Conservation (phyloP, 2,329 filamentous ascomycete species). For the Ophiocordyceps camponoti-leonardi region DNA sequence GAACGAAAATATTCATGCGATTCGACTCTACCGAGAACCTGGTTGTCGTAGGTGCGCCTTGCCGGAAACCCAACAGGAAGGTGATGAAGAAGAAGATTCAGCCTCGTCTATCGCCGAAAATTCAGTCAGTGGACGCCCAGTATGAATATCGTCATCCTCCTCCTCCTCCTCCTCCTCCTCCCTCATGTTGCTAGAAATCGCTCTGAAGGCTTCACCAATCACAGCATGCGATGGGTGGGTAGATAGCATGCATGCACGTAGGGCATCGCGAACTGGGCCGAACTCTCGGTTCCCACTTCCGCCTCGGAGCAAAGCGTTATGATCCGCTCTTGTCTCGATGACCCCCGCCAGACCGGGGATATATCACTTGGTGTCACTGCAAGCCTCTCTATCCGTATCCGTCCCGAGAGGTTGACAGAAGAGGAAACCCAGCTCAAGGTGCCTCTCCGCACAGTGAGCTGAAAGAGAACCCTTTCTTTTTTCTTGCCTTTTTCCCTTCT, state of each 20-base stretch:
- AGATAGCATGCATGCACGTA: background rate
- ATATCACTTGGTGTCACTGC: constrained; percentile 1
- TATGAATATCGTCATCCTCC: too few relatives aligned
- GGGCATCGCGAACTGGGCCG: background rate
- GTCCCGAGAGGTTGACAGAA: background rate
- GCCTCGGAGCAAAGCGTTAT: background rate
- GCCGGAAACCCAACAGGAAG: too few relatives aligned
- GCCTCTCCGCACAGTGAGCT: background rate
- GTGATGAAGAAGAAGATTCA: too few relatives aligned
- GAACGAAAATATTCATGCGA: background rate
- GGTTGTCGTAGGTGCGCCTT: background rate
- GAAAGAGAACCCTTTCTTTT: background rate
- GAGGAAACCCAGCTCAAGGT: background rate
- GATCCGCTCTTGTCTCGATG: constrained; percentile 1
- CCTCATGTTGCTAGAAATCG: too few relatives aligned
- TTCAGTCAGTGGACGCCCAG: background rate
- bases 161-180: too few relatives aligned
- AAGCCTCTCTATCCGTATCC: background rate
- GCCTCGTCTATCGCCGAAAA: background rate
- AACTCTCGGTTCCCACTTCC: background rate
- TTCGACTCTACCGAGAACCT: background rate
- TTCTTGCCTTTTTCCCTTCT: background rate
- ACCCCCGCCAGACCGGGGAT: background rate
- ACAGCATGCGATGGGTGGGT: background rate
- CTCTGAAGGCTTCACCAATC: background rate